These are phyloP conservation scores for Colletotrichum australisinense DNA, from an alignment of 2,329 filamentous ascomycete species.

Conservation along the genomic window DNA sequence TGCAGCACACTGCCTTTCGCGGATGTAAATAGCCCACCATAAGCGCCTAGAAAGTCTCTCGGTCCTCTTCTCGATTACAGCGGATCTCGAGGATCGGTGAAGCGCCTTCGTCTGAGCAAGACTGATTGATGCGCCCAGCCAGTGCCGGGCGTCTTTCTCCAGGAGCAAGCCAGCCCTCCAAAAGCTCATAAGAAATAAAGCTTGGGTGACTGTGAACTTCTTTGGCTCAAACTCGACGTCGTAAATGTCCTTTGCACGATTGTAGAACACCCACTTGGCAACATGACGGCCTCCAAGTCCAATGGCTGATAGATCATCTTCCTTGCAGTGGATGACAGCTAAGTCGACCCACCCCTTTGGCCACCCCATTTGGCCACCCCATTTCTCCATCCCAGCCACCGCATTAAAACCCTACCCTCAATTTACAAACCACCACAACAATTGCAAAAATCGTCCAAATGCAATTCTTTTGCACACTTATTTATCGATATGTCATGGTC, in stretches of 20 bases:
- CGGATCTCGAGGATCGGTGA: conserved; percentile 44
- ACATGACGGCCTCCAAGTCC: conserved; percentile 59
- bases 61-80: conserved; percentile 37
- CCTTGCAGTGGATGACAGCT: conserved; percentile 63
- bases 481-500: too few species aligned
- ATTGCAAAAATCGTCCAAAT: too few species aligned
- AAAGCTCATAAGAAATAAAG: conserved; percentile 65
- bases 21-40: conserved; percentile 65
- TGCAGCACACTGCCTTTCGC: conserved; percentile 59
- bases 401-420: too few species aligned
- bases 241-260: conserved; percentile 61
- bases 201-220: conserved; percentile 59
- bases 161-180: conserved; percentile 61
- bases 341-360: too few species aligned
- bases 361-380: too few species aligned
- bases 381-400: too few species aligned
- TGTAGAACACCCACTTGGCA: conserved; percentile 62
- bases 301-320: conserved; percentile 54
- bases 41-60: conserved; percentile 56
- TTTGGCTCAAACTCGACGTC: conserved; percentile 64
- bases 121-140: conserved; percentile 62
- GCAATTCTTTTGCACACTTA: too few species aligned
- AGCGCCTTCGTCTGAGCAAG: conserved; percentile 61
- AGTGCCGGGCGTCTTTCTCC: conserved; percentile 59
- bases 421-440: too few species aligned